Conservation (phyloP, 768 basidiomycete genomes). For the Pleurotus pulmonarius region DNA sequence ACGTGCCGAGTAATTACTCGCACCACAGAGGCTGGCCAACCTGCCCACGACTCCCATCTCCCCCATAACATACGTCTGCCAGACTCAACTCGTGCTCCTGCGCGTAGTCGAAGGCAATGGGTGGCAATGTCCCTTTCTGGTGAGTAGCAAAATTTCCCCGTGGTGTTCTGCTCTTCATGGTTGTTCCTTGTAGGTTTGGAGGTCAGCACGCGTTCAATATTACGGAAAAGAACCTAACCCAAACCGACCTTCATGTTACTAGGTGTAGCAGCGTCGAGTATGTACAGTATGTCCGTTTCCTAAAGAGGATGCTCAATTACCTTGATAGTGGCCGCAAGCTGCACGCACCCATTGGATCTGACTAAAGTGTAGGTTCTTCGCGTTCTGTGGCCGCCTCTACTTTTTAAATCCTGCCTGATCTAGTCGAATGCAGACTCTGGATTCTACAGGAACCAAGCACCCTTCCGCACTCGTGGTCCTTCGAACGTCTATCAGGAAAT, state of each 20-base stretch:
- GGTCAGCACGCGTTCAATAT: slow-evolving; percentile 32
- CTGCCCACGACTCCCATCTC: not conserved
- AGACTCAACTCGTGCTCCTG: not conserved
- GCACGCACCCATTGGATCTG: slow-evolving; percentile 80
- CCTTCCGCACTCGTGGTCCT: slow-evolving; percentile 68
- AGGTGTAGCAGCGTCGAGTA: slow-evolving; percentile 67
- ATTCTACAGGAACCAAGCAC: slow-evolving; percentile 33
- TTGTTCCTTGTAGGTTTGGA: slow-evolving; percentile 47
- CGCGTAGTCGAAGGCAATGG: slow-evolving; percentile 22
- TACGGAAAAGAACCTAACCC: slow-evolving; percentile 9
- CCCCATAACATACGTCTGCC: not conserved
- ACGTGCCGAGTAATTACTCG: too few relatives aligned
- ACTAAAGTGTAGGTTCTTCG: slow-evolving; percentile 68
- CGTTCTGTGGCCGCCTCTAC: not conserved
- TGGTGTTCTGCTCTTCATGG: slow-evolving; percentile 9
- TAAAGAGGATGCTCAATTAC: slow-evolving; percentile 5
- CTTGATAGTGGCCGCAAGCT: slow-evolving; percentile 67
- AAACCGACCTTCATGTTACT: not conserved
- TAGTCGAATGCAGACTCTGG: slow-evolving; percentile 81
- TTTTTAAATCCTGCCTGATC: slow-evolving; percentile 2
- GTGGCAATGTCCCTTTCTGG: slow-evolving; percentile 48
- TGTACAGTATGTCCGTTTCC: slow-evolving; percentile 18
- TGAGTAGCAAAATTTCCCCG: slow-evolving; percentile 19
- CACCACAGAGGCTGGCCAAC: not conserved
- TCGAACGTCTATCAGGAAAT: slow-evolving; percentile 56